These are phyloP conservation scores for Geoglossum glabrum DNA, from an alignment of 495 filamentous ascomycete species.

Conservation along the genomic window DNA sequence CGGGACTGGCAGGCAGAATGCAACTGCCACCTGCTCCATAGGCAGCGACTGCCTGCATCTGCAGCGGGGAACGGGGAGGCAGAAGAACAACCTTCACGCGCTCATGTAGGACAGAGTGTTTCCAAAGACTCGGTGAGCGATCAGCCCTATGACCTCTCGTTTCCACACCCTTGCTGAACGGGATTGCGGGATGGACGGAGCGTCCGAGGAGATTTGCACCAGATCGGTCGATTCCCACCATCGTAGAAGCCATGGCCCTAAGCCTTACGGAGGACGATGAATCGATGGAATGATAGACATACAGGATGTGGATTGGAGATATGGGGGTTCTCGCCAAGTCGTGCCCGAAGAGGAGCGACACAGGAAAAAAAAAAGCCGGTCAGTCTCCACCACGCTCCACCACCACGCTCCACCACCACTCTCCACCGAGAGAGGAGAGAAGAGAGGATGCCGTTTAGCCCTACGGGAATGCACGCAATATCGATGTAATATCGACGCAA, in stretches of 20 bases:
- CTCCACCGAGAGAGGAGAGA: no score
- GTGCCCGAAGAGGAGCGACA: no score
- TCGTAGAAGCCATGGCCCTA: neutral
- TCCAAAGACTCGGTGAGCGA: neutral
- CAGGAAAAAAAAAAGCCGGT: no score
- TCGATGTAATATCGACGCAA: no score
- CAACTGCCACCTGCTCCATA: neutral
- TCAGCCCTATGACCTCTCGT: neutral
- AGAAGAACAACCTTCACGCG: neutral
- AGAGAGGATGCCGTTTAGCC: no score
- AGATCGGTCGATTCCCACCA: neutral
- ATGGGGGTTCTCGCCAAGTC: neutral
- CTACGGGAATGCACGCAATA: no score
- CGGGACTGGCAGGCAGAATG: no score
- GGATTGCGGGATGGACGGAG: slow-evolving; percentile 26
- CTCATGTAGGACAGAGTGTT: neutral
- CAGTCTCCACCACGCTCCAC: no score
- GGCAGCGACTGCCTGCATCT: neutral
- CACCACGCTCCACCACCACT: no score
- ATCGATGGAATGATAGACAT: no score
- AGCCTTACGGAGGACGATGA: neutral
- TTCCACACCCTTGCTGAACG: no score
- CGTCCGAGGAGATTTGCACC: neutral
- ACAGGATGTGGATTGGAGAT: neutral
- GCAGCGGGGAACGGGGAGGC: neutral